phyloP scores from a whole-genome alignment of 2,329 filamentous ascomycete genomes.

The Atkinsonella hypoxylon region DNA sequence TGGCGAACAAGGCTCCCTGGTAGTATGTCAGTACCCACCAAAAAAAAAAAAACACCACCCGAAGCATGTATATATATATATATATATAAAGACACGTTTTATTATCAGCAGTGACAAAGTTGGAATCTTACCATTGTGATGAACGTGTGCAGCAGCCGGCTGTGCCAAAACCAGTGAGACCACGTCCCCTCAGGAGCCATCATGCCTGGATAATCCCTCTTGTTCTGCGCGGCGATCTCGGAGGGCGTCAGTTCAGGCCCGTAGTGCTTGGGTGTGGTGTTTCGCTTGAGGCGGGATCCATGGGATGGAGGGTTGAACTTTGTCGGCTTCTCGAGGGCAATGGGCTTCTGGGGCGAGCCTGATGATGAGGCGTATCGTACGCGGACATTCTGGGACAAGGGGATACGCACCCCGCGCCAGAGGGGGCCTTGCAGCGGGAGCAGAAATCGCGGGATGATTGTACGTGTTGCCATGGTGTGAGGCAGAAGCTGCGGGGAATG shows the following conservation, averaged over 20 bases:
- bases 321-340: constrained; percentile 73
- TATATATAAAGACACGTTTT: no score
- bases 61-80: no score
- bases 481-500: background rate
- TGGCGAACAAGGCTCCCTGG: constrained; percentile 52
- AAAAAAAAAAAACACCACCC: background rate
- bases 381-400: constrained; percentile 22
- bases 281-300: constrained; percentile 51
- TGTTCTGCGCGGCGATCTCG: constrained; percentile 54
- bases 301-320: constrained; percentile 91
- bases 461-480: constrained; percentile 32
- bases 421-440: constrained; percentile 48
- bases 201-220: constrained; percentile 73
- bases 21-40: background rate
- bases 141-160: constrained; percentile 60
- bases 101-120: no score
- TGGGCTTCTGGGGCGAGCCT: constrained; percentile 36
- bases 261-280: constrained; percentile 52
- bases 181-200: constrained; percentile 76
- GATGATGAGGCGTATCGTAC: constrained; percentile 22
- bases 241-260: constrained; percentile 57
- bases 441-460: constrained; percentile 54
- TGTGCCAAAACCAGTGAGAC: constrained; percentile 75
- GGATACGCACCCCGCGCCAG: constrained; percentile 35
- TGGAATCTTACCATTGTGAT: constrained; percentile 79